Conservation (phyloP, 1,284 basidiomycete genomes). For the Veloboletus limbatus region DNA sequence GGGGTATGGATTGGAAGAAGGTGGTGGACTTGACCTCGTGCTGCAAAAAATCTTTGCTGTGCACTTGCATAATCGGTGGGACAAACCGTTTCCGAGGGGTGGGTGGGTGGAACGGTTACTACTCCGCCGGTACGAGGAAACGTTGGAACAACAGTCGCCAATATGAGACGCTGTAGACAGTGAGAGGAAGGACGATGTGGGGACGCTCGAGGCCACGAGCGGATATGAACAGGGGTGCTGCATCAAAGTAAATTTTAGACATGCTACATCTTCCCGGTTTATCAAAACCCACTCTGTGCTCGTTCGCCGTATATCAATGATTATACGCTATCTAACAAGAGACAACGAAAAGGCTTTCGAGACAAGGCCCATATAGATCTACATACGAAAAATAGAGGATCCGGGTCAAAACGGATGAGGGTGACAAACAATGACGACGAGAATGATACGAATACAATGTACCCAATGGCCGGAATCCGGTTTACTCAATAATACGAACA, state of each 20-base stretch:
- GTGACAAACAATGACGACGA: neutral
- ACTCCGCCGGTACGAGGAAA: slow-evolving; percentile 56
- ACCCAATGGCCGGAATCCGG: neutral
- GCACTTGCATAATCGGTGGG: slow-evolving; percentile 94
- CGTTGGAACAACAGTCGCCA: neutral
- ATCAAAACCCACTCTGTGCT: neutral
- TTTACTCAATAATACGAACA: too few relatives aligned
- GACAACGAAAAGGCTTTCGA: neutral
- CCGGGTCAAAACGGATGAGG: too few relatives aligned
- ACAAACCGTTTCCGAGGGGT: slow-evolving; percentile 68
- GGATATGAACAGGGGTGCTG: too few relatives aligned
- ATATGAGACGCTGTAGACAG: neutral
- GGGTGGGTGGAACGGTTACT: slow-evolving; percentile 83
- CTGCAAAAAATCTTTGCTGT: slow-evolving; percentile 79
- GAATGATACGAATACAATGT: slow-evolving; percentile 3
- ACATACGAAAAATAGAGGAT: too few relatives aligned
- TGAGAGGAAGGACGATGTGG: neutral
- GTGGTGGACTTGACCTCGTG: slow-evolving; percentile 63
- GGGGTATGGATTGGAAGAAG: slow-evolving; percentile 55
- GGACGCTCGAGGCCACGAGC: too few relatives aligned
- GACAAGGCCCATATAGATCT: neutral
- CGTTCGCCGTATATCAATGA: neutral
- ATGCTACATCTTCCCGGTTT: neutral
- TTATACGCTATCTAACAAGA: slow-evolving; percentile 4
- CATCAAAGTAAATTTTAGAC: too few relatives aligned